Evolutionary conservation across 164 flowering plant species (phyloP).

Genomic region (Kalanchoe fedtschenkoi): DNA sequence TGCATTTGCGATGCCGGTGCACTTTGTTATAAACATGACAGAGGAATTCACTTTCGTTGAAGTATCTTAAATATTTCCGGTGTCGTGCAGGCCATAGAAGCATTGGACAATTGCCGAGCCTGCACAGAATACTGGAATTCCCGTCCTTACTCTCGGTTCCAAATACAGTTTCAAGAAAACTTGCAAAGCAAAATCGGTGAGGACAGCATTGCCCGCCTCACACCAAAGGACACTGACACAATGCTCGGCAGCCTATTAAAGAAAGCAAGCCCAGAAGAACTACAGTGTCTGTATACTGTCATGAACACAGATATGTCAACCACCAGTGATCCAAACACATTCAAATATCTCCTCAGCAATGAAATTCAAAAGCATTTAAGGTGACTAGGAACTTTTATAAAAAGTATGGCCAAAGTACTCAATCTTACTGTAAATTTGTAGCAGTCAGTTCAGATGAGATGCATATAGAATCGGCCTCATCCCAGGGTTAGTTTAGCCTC

Average conservation of each 20-base stretch:
- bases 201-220: slow-evolving; percentile 2
- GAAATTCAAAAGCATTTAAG: slow-evolving; percentile 40
- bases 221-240: slow-evolving; percentile 18
- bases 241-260: slow-evolving; percentile 41
- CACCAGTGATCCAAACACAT: slow-evolving; percentile 13
- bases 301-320: slow-evolving; percentile 23
- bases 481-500: background rate
- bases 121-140: slow-evolving; percentile 71
- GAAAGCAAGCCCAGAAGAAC: slow-evolving; percentile 63
- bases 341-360: slow-evolving; percentile 30
- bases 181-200: slow-evolving; percentile 10
- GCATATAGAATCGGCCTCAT: background rate
- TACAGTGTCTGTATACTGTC: slow-evolving; percentile 29
- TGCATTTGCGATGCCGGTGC: background rate
- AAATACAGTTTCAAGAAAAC: slow-evolving; percentile 20
- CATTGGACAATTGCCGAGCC: slow-evolving; percentile 46
- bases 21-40: background rate
- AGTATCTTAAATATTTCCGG: background rate
- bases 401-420: too few relatives aligned
- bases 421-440: background rate
- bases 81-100: slow-evolving; percentile 39
- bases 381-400: slow-evolving; percentile 12
- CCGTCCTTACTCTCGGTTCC: slow-evolving; percentile 51
- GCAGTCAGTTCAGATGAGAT: background rate
- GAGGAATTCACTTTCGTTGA: background rate